These are phyloP conservation scores for Thalassiosira livingstoniorum DNA, from an alignment of 352 stramenopile genomes.

Conservation along the genomic window DNA sequence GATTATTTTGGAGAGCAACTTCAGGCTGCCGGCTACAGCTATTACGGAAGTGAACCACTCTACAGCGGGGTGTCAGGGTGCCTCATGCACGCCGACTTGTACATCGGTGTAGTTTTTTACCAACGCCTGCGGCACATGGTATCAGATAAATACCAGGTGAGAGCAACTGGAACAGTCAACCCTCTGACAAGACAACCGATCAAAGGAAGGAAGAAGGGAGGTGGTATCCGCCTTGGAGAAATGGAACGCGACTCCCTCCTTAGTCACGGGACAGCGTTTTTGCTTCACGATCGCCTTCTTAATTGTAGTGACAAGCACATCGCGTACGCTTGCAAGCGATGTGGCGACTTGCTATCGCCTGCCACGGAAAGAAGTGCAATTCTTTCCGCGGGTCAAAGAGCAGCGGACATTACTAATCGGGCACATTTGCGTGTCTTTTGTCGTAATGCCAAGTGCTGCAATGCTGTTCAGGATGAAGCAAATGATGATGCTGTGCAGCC, in stretches of 20 bases:
- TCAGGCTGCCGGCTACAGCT: constrained; percentile 94
- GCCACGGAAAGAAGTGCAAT: constrained; percentile 83
- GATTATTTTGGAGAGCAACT: constrained; percentile 99
- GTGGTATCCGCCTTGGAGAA: constrained; percentile 99
- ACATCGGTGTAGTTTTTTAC: constrained; percentile 99
- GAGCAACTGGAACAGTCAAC: constrained; percentile 98
- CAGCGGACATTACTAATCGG: constrained; percentile 67
- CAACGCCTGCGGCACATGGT: constrained; percentile 99
- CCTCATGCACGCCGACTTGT: constrained; percentile 99
- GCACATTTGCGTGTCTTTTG: constrained; percentile 80
- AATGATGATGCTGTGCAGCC: constrained; percentile 91
- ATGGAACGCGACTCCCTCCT: constrained; percentile 99
- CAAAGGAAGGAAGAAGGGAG: constrained; percentile 99
- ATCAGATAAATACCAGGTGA: constrained; percentile 99
- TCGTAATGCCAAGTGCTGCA: constrained; percentile 73
- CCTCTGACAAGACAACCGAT: constrained; percentile 99
- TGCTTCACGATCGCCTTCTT: constrained; percentile 96
- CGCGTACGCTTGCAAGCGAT: constrained; percentile 94
- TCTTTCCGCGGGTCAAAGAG: constrained; percentile 78
- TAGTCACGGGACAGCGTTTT: constrained; percentile 95
- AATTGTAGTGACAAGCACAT: constrained; percentile 99
- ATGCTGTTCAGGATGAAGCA: constrained; percentile 66
- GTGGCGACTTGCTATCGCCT: constrained; percentile 87
- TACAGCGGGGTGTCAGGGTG: constrained; percentile 99
- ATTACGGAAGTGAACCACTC: constrained; percentile 99